Evolutionary conservation across 2,329 filamentous ascomycete genomes (phyloP).

Genomic region (Pyrenophora graminea): DNA sequence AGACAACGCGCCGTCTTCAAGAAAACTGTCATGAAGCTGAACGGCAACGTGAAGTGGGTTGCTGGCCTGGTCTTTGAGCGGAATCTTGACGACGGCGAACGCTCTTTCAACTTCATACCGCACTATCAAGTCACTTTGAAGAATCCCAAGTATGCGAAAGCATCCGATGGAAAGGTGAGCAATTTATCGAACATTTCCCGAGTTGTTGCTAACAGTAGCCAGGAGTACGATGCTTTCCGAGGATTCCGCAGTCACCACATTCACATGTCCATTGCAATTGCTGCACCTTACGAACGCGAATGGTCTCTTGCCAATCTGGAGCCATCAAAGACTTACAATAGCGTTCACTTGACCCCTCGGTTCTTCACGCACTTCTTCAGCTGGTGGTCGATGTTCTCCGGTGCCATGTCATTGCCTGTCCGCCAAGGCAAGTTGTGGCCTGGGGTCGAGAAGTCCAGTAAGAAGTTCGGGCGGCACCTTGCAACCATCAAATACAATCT

Average conservation of each 20-base stretch:
- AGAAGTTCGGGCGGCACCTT: constrained; percentile 95
- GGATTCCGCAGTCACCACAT: constrained; percentile 98
- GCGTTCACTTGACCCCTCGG: constrained; percentile 88
- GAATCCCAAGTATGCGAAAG: constrained; percentile 73
- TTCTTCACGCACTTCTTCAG: constrained; percentile 99
- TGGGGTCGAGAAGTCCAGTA: constrained; percentile 91
- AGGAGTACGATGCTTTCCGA: constrained; percentile 85
- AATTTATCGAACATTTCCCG: not conserved
- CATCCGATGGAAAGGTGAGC: constrained; percentile 52
- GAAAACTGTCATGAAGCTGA: constrained; percentile 98
- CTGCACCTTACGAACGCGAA: constrained; percentile 82
- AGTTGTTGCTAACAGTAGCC: constrained; percentile 24
- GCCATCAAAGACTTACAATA: constrained; percentile 90
- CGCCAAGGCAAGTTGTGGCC: constrained; percentile 92
- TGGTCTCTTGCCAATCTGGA: constrained; percentile 78
- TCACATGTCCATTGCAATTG: constrained; percentile 88
- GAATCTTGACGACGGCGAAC: constrained; percentile 69
- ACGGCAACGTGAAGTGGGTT: constrained; percentile 92
- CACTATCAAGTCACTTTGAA: constrained; percentile 91
- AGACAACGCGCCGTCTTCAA: constrained; percentile 86
- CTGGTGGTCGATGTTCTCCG: constrained; percentile 97
- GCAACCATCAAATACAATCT: constrained; percentile 99
- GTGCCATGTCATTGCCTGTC: constrained; percentile 90
- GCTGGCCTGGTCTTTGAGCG: constrained; percentile 91
- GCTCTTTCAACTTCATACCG: constrained; percentile 86